These are phyloP conservation scores for Mortierella polycephala DNA, from an alignment of 371 early-diverging fungal genomes.

Conservation along the genomic window DNA sequence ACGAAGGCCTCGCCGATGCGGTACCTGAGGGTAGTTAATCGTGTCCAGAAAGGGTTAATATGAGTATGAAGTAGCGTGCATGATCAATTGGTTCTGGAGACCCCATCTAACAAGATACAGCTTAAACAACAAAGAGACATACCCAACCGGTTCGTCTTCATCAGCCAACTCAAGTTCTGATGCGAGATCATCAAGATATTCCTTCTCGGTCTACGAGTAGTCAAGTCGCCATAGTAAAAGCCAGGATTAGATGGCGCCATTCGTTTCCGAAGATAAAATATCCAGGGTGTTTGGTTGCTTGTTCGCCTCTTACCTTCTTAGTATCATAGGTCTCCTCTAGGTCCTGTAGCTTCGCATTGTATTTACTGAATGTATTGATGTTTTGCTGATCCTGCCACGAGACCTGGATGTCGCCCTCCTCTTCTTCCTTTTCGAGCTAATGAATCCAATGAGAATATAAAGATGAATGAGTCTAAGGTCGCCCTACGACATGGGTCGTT, in stretches of 20 bases:
- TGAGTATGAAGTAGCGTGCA: neutral
- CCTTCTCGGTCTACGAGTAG: constrained; percentile 72
- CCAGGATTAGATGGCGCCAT: neutral
- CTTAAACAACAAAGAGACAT: constrained; percentile 1
- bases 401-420: constrained; percentile 91
- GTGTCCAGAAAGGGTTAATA: neutral
- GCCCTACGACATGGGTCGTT: too few species aligned
- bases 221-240: neutral
- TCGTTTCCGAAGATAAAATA: neutral
- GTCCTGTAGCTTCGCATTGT: constrained; percentile 80
- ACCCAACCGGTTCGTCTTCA: constrained; percentile 85
- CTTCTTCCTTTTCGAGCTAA: constrained; percentile 73
- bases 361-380: constrained; percentile 93
- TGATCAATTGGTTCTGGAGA: neutral
- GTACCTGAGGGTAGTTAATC: constrained; percentile 61
- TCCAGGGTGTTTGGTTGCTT: too few species aligned
- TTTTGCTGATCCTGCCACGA: constrained; percentile 94
- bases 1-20: constrained; percentile 92
- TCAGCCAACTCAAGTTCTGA: constrained; percentile 93
- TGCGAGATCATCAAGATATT: constrained; percentile 91
- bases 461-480: neutral
- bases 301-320: constrained; percentile 72
- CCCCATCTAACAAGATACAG: neutral
- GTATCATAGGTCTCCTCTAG: constrained; percentile 83
- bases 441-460: neutral